A percentile compares a stretch with the other conserved stretches of the same genome.
Conservation (phyloP, 1,284 basidiomycete genomes). For the Microbotryum saponariae region DNA sequence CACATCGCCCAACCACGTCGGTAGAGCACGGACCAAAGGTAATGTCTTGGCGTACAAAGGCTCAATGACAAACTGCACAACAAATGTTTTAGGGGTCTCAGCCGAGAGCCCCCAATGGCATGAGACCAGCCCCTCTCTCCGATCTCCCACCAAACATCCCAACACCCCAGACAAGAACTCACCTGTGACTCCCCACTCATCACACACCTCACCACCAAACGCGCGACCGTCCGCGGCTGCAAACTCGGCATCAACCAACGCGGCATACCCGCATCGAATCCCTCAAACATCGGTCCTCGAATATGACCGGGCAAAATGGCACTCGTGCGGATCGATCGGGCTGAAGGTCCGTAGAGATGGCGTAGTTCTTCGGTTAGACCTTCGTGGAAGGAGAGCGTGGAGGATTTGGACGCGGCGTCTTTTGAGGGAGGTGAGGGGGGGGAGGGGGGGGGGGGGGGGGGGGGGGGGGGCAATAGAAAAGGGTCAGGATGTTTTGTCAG, state of each 20-base stretch:
- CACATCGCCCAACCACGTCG: slow-evolving; percentile 59
- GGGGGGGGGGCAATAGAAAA: background rate
- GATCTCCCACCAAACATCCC: background rate
- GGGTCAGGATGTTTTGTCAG: background rate
- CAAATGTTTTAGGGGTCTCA: too few species aligned
- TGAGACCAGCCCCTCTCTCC: slow-evolving; percentile 41
- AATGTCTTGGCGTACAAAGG: slow-evolving; percentile 64
- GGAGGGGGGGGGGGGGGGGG: background rate
- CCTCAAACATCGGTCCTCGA: slow-evolving; percentile 16
- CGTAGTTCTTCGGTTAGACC: slow-evolving; percentile 78
- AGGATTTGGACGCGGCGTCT: slow-evolving; percentile 76
- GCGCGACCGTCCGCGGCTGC: slow-evolving; percentile 14
- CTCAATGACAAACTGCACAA: slow-evolving; percentile 25
- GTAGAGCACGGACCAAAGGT: slow-evolving; percentile 53
- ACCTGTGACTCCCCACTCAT: slow-evolving; percentile 20
- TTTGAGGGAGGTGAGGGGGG: background rate
- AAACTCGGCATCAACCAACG: slow-evolving; percentile 16
- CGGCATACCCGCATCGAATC: slow-evolving; percentile 15
- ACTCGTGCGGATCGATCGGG: slow-evolving; percentile 15
- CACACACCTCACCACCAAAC: slow-evolving; percentile 10
- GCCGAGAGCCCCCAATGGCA: too few species aligned
- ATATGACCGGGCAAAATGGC: slow-evolving; percentile 16
- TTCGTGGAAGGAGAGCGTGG: slow-evolving; percentile 65
- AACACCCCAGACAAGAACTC: slow-evolving; percentile 47
- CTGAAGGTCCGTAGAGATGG: slow-evolving; percentile 47